These are phyloP conservation scores for Pseudotsuga menziesii DNA, from an alignment of 75 land plant species.

Conservation along the genomic window DNA sequence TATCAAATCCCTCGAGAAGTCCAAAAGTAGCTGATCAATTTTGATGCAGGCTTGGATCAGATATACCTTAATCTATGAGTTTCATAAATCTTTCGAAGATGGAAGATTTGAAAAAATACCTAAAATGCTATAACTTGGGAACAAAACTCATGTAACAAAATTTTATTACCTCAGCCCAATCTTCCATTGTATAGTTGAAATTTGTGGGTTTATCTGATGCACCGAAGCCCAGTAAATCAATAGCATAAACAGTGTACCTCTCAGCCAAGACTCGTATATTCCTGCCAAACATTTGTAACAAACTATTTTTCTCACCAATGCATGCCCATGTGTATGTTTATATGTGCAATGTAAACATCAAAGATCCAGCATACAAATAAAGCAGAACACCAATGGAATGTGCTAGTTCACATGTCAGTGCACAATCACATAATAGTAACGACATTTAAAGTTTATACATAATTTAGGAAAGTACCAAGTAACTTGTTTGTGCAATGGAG, in stretches of 20 bases:
- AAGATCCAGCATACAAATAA: not conserved
- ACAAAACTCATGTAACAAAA: not conserved
- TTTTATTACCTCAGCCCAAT: constrained; percentile 68
- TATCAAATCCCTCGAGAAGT: constrained; percentile 66
- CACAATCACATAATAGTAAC: not conserved
- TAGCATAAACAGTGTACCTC: constrained; percentile 63
- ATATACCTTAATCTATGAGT: no score
- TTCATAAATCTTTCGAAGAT: not conserved
- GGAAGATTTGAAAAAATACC: not conserved
- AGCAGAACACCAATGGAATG: not conserved
- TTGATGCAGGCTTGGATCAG: no score
- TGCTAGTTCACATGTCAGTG: not conserved
- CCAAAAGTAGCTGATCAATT: constrained; percentile 52
- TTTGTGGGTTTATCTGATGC: constrained; percentile 76
- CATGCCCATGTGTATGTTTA: not conserved
- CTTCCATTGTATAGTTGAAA: constrained; percentile 74
- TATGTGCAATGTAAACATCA: not conserved
- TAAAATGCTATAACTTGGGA: not conserved
- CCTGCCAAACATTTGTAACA: constrained; percentile 27
- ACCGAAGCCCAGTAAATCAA: constrained; percentile 85
- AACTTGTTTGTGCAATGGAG: not conserved
- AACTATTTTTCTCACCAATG: not conserved
- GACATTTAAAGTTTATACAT: not conserved
- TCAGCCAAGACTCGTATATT: constrained; percentile 64
- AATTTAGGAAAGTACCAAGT: not conserved